A percentile compares a stretch with the other conserved stretches of the same genome.
These are phyloP conservation scores for Umbelopsis sp. DNA, from an alignment of 371 early-diverging fungal species.

Conservation along the genomic window DNA sequence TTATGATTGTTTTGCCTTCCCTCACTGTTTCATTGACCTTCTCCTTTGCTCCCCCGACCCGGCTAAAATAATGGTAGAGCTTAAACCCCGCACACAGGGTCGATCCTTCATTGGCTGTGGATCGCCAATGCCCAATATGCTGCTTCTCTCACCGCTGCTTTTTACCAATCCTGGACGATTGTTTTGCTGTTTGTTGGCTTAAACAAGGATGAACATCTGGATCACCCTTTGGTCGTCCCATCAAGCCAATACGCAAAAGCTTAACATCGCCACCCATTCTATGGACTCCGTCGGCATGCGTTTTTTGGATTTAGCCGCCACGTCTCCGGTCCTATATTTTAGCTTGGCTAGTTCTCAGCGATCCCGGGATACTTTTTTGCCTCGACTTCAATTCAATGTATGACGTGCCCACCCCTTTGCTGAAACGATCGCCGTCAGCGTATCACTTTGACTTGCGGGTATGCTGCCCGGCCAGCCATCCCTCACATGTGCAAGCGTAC, in stretches of 20 bases:
- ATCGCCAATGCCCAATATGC: background rate
- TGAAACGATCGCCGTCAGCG: too few relatives aligned
- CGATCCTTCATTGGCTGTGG: constrained; percentile 1
- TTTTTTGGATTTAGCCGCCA: background rate
- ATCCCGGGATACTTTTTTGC: background rate
- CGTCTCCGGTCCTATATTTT: too few relatives aligned
- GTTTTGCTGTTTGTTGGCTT: constrained; percentile 5
- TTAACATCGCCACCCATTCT: too few relatives aligned
- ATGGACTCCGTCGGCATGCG: background rate
- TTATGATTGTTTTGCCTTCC: too few relatives aligned
- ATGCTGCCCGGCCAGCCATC: constrained; percentile 4
- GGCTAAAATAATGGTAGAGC: background rate
- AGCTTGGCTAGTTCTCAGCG: background rate
- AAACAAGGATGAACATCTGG: too few relatives aligned
- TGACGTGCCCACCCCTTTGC: too few relatives aligned
- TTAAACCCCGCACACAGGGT: constrained; percentile 15
- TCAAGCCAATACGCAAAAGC: too few relatives aligned
- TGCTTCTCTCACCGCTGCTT: background rate
- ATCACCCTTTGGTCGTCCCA: background rate
- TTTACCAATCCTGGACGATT: background rate
- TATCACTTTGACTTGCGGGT: background rate
- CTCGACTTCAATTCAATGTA: too few relatives aligned
- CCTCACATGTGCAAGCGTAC: background rate
- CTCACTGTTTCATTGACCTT: too few relatives aligned
- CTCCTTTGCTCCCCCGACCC: background rate